Evolutionary conservation across 768 basidiomycete species (phyloP), one percentile per base, ranked within the genome.

Genomic region (Erythrobasidium yunnanense): DNA sequence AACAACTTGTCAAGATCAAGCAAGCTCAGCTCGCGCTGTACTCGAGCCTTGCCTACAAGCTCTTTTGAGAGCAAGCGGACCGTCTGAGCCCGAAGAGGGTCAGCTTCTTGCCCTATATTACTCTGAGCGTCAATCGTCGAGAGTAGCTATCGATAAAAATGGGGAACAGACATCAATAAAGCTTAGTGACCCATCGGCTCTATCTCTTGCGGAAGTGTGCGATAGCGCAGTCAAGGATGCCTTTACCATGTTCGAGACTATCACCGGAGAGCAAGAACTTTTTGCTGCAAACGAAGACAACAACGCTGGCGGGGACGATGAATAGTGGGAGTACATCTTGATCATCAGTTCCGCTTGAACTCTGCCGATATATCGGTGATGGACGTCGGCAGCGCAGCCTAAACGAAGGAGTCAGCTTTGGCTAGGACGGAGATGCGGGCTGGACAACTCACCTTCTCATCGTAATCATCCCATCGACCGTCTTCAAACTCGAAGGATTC

Each of bases 401-500:
- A 30, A 11, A 11, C 18, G 18, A 27, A 38, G 57, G 54, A 6
- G 15, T 60, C 15, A 60, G 15, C 6, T 3, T 3, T 20, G 3
- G 32, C 51, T 32, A 20, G 29, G 3, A 25, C 17, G 47, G 13
- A 13, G 4, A 27, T 29, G 22, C 11, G 27, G 22, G 27, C 27
- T 2, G 13, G 4, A 8, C 17, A 30, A 15, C 77, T 47, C 68
- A 85, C 90, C 81, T 90, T 89, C 75, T 93, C 90, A 70, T 93
- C 90, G 70, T 93, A 93, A 71, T 91, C 90, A 13, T 79, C 82
- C 90, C 90, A 93, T 74, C 85, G 83, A 2, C 79, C 82, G 27
- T 85, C 83, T 45, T 71, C 71, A 22, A 71, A 63, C 56, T 73
- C 72, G n/a, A 88, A 80, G 1, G 88, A 83, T 7, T 77, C 52